Percentiles rank a stretch among this genome's conserved stretches.
phyloP scores from a whole-genome alignment of 225 moss, liverwort and hornwort genomes.

The Marchantia polymorpha region DNA sequence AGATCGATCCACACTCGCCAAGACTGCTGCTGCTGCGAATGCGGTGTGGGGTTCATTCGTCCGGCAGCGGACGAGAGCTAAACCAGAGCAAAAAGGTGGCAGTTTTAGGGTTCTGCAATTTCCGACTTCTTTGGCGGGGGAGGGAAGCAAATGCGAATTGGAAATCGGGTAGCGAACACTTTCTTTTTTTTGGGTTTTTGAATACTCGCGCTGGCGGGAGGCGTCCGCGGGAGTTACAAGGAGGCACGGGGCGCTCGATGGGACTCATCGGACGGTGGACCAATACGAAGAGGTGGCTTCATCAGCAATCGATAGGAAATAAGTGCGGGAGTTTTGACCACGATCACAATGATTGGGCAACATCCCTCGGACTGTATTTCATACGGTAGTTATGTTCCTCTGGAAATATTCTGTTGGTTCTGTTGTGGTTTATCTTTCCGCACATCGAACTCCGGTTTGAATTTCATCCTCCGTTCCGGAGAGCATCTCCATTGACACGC shows the following conservation, averaged over 20 bases:
- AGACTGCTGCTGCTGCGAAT: neutral
- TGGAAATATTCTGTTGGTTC: neutral
- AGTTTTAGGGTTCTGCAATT: neutral
- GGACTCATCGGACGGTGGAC: neutral
- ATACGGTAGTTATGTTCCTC: neutral
- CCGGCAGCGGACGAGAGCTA: neutral
- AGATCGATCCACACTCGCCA: neutral
- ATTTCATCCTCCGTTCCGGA: no score
- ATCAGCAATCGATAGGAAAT: neutral
- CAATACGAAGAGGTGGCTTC: neutral
- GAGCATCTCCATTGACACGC: no score
- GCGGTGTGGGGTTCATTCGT: neutral
- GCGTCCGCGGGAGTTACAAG: neutral
- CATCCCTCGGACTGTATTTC: neutral
- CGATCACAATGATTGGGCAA: constrained; percentile 3
- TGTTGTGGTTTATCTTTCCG: neutral
- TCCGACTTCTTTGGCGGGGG: neutral
- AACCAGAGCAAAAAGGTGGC: neutral
- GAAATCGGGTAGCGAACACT: neutral
- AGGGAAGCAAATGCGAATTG: neutral
- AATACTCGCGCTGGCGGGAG: constrained; percentile 9
- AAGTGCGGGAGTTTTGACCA: constrained; percentile 14
- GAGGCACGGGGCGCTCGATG: neutral
- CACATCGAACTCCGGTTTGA: no score
- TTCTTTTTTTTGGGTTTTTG: neutral